Conservation (phyloP, 2,329 filamentous ascomycete species). For the Sporothrix brasiliensis region DNA sequence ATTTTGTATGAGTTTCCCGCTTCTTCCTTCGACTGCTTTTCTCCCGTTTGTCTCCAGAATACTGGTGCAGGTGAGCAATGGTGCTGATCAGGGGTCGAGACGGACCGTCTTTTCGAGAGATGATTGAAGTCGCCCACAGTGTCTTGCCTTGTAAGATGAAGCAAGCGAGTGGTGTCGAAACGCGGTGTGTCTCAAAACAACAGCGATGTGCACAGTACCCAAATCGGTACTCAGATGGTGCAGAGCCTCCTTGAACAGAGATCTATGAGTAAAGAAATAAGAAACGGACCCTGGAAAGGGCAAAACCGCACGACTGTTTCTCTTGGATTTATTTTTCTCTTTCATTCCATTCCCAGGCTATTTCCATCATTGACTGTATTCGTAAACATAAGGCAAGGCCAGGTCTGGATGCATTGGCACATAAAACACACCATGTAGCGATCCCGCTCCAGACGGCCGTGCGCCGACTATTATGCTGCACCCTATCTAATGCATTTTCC, state of each 20-base stretch:
- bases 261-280: background rate
- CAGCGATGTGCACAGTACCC: slow-evolving; percentile 19
- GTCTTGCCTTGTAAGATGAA: background rate
- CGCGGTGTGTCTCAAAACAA: slow-evolving; percentile 25
- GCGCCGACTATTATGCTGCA: background rate
- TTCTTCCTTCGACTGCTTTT: background rate
- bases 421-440: slow-evolving; percentile 4
- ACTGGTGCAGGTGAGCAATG: slow-evolving; percentile 8
- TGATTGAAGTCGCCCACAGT: background rate
- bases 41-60: background rate
- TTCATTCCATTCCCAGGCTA: background rate
- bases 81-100: slow-evolving; percentile 24
- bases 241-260: background rate
- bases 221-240: background rate
- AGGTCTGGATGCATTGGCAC: slow-evolving; percentile 4
- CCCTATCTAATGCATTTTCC: background rate
- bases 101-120: background rate
- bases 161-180: slow-evolving; percentile 25
- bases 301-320: slow-evolving; percentile 1
- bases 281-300: slow-evolving; percentile 19
- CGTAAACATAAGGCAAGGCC: background rate
- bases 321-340: background rate
- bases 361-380: background rate
- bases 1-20: background rate
- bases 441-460: slow-evolving; percentile 20